Conservation (phyloP, 345 rosid genomes). For the Microthlaspi erraticum region DNA sequence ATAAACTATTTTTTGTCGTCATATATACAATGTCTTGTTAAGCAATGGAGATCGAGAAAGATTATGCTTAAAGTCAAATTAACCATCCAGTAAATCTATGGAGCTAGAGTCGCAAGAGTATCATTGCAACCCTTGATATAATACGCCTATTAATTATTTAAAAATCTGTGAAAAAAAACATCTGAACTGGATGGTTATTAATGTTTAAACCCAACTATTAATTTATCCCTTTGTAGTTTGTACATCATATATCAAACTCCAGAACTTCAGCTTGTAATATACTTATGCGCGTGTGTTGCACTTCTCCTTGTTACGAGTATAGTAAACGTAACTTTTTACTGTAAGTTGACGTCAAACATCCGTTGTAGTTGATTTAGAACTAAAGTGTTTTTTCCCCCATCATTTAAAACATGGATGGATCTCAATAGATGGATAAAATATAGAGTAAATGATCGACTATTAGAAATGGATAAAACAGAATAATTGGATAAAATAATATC, state of each 20-base stretch:
- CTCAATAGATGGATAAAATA: no score
- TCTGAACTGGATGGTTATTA: not conserved
- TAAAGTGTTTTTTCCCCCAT: no score
- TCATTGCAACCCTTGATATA: slow-evolving; percentile 29
- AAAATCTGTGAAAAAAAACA: not conserved
- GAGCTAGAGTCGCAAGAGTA: slow-evolving; percentile 19
- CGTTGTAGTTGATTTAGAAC: no score
- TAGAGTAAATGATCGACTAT: no score
- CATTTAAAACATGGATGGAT: no score
- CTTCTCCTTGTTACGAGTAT: no score
- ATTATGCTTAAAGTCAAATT: slow-evolving; percentile 41
- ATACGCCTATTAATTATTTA: slow-evolving; percentile 1
- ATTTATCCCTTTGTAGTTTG: not conserved
- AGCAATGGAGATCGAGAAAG: slow-evolving; percentile 31
- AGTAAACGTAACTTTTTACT: no score
- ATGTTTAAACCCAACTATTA: not conserved
- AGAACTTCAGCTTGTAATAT: not conserved
- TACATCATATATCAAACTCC: slow-evolving; percentile 14
- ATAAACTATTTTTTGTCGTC: not conserved
- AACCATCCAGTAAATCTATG: slow-evolving; percentile 32
- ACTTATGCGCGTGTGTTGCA: no score
- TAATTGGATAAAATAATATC: no score
- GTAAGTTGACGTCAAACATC: no score
- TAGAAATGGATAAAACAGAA: no score
- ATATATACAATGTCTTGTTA: slow-evolving; percentile 26